Conservation (phyloP, 805 yeast species). For the Ogataea salicorniae region DNA sequence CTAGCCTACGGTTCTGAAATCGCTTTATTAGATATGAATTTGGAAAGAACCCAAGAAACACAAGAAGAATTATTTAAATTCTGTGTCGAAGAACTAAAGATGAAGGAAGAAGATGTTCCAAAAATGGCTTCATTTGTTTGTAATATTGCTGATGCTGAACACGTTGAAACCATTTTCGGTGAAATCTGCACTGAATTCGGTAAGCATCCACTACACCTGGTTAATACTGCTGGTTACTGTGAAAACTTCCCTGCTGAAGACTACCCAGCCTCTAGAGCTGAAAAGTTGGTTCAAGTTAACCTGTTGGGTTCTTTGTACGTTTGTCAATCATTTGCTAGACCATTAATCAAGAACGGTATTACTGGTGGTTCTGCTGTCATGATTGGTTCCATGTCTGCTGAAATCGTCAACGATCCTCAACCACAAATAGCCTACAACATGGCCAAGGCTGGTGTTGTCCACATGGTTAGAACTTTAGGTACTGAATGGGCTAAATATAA, state of each 20-base stretch:
- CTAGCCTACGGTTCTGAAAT: constrained; percentile 73
- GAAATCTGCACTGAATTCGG: constrained; percentile 54
- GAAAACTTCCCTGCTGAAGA: constrained; percentile 76
- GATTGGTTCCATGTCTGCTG: constrained; percentile 77
- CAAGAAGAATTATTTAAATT: constrained; percentile 38
- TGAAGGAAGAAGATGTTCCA: constrained; percentile 29
- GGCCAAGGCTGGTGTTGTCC: constrained; percentile 85
- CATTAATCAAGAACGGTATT: constrained; percentile 50
- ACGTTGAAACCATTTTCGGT: constrained; percentile 53
- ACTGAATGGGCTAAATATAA: constrained; percentile 78
- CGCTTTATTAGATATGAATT: constrained; percentile 66
- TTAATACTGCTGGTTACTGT: constrained; percentile 83
- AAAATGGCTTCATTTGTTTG: constrained; percentile 62
- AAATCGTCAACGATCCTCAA: constrained; percentile 73
- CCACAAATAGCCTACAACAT: constrained; percentile 78
- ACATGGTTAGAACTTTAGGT: constrained; percentile 69
- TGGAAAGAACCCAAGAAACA: constrained; percentile 53
- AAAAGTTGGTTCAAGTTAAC: constrained; percentile 63
- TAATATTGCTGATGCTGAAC: constrained; percentile 60
- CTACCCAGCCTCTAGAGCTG: constrained; percentile 68
- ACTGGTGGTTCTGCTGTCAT: constrained; percentile 58
- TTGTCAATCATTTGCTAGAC: constrained; percentile 68
- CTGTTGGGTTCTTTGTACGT: constrained; percentile 71
- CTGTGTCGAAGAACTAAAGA: constrained; percentile 23
- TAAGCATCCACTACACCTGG: constrained; percentile 55